These are phyloP conservation scores for Coprinopsis sp. DNA, from an alignment of 768 basidiomycete genomes.

Conservation along the genomic window DNA sequence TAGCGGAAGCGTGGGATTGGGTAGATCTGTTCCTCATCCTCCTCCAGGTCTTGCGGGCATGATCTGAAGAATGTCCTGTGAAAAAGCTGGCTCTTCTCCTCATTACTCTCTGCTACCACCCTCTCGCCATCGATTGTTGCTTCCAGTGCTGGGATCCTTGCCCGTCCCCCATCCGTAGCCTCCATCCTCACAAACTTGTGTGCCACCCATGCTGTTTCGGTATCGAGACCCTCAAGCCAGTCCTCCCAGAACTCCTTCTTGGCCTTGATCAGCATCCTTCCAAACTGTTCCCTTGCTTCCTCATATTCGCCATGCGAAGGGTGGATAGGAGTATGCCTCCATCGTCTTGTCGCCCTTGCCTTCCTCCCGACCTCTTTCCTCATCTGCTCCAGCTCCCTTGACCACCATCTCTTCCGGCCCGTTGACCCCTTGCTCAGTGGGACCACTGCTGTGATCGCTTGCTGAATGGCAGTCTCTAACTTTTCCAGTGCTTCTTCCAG, in stretches of 20 bases:
- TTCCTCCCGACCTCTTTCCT: conserved; percentile 14
- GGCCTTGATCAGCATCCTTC: conserved; percentile 10
- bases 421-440: conserved; percentile 9
- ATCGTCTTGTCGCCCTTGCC: conserved; percentile 3
- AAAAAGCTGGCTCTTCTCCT: conserved; percentile 7
- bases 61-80: conserved; percentile 16
- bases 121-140: not conserved
- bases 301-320: conserved; percentile 16
- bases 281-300: conserved; percentile 14
- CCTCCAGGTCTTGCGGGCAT: conserved; percentile 6
- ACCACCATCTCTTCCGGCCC: conserved; percentile 16
- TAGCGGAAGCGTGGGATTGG: conserved; percentile 6
- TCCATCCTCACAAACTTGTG: conserved; percentile 12
- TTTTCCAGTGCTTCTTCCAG: conserved; percentile 1
- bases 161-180: conserved; percentile 17
- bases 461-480: not conserved
- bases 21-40: conserved; percentile 8
- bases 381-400: conserved; percentile 16
- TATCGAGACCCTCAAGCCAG: conserved; percentile 20
- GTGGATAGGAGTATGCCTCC: conserved; percentile 9
- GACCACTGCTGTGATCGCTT: not conserved
- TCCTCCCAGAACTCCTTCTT: conserved; percentile 23
- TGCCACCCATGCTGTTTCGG: conserved; percentile 16
- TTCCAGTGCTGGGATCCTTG: conserved; percentile 19
- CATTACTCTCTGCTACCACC: conserved; percentile 1